phyloP scores from a whole-genome alignment of 1,139 yeast species.

The Petasospora rhodanensis region DNA sequence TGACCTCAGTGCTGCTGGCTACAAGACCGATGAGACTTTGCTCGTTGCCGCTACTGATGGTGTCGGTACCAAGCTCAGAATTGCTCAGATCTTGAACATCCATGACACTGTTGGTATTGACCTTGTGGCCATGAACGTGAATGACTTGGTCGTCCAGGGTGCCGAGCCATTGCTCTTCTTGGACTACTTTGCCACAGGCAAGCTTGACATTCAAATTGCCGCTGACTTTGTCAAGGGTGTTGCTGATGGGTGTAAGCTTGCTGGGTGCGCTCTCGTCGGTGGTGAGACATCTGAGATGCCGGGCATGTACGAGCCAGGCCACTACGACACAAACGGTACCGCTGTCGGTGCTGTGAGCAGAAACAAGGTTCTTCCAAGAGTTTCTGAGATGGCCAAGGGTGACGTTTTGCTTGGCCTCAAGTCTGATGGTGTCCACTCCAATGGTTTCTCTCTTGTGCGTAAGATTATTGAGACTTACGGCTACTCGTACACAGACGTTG shows the following conservation, averaged over 20 bases:
- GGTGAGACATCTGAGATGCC: constrained; percentile 99
- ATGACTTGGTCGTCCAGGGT: constrained; percentile 96
- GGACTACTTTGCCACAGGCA: constrained; percentile 95
- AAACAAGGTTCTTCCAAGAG: constrained; percentile 66
- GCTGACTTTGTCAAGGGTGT: constrained; percentile 92
- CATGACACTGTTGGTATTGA: constrained; percentile 98
- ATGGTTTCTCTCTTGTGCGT: constrained; percentile 95
- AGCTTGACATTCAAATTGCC: constrained; percentile 78
- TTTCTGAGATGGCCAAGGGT: constrained; percentile 64
- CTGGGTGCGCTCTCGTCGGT: constrained; percentile 98
- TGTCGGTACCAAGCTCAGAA: constrained; percentile 94
- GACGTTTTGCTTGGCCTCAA: constrained; percentile 81
- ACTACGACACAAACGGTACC: constrained; percentile 97
- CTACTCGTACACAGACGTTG: constrained; percentile 61
- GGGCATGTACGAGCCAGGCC: constrained; percentile 93
- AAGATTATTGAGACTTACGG: constrained; percentile 79
- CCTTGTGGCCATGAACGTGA: constrained; percentile 97
- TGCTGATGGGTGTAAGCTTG: constrained; percentile 90
- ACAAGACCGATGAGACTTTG: constrained; percentile 62
- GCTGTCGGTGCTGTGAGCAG: constrained; percentile 98
- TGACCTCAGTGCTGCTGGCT: constrained; percentile 87
- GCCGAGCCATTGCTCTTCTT: constrained; percentile 95
- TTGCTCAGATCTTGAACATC: constrained; percentile 84
- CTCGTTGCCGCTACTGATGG: constrained; percentile 98
- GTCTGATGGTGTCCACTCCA: constrained; percentile 93